Base-by-base conservation (phyloP, 202 grass and related monocot species). In the Musa balbisiana region DNA sequence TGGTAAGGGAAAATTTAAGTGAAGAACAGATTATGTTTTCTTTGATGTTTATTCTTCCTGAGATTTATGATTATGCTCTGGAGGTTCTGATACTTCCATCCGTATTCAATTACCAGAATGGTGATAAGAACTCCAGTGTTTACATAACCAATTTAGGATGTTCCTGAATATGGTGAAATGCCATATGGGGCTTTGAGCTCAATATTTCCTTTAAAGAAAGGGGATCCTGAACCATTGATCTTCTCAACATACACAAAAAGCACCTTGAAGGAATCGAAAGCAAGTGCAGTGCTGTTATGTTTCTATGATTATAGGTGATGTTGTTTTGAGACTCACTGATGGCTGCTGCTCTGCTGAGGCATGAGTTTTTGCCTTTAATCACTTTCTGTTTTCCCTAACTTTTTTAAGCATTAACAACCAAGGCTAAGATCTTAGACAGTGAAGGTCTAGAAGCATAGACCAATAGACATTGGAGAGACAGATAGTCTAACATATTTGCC, bases 261-360 rank as follows among this genome's bases (percentile, higher is more conserved):
- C 16, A 19, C n/a, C 5, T n/a, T n/a, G 16, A 60, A n/a, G 56
- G 5, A 43, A 43, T n/a, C 19, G 6, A 60, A 21, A 60, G 13
- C 56, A 21, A 20, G 56, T 60, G 33, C 33, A 43, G 5, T 43
- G 4, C 33, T 43, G 33, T 43, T 43, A 43, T 43, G 17, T 60
- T 8, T n/a, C 6, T 60, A 60, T 60, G 56, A 60, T n/a, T 20
- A 19, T 58, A 43, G 33, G 17, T 20, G 56, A 60, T 60, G 56
- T 60, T 60, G 17, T 60, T 60, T 60, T 60, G 56, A 60, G 56
- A 60, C n/a, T n/a, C n/a, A n/a, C 56, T 60, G 56, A 19, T 60
- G 56, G 56, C 56, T 60, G 56, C 15, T n/a, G 17, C n/a, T 60
- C 56, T 60, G 55, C 56, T 60, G 14, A 3, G 17, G n/a, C 8